phyloP scores from a whole-genome alignment of 2,329 filamentous ascomycete genomes.

The Claviceps spartinae region DNA sequence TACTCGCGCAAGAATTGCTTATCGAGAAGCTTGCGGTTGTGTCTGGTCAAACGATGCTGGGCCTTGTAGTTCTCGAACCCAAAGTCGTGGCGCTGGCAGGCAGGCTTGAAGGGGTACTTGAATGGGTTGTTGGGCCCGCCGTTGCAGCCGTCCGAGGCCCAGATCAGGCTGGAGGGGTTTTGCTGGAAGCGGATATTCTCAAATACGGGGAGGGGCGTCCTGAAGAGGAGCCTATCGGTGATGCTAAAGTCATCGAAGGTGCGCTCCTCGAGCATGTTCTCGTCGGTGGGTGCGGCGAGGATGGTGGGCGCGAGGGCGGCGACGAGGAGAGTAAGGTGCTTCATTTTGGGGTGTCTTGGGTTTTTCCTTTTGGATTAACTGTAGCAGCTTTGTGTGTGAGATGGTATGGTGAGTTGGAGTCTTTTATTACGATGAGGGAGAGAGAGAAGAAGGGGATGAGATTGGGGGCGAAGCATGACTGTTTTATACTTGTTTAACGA shows the following conservation, averaged over 20 bases:
- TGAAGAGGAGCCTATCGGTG: conserved; percentile 35
- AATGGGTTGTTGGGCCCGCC: conserved; percentile 29
- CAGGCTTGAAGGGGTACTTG: conserved; percentile 28
- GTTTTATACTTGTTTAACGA: background rate
- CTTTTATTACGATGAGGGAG: too few relatives aligned
- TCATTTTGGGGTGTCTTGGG: background rate
- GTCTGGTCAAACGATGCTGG: conserved; percentile 32
- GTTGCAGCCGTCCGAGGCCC: conserved; percentile 30
- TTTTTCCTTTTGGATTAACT: background rate
- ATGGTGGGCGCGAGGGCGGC: background rate
- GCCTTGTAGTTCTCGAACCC: conserved; percentile 39
- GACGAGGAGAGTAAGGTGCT: background rate
- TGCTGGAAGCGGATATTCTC: conserved; percentile 23
- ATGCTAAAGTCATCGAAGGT: background rate
- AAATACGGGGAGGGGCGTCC: conserved; percentile 27
- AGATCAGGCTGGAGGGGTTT: conserved; percentile 26
- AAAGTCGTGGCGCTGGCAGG: conserved; percentile 43
- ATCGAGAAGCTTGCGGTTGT: conserved; percentile 31
- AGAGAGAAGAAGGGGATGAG: background rate
- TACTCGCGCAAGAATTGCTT: conserved; percentile 34
- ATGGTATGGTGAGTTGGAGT: background rate
- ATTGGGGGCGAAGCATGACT: background rate
- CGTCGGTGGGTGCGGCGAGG: background rate
- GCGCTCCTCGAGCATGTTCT: background rate
- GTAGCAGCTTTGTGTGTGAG: background rate